Percentiles rank a stretch among this genome's conserved stretches.
Conservation (phyloP, 768 basidiomycete genomes). For the Pleurotus tuber-regium region DNA sequence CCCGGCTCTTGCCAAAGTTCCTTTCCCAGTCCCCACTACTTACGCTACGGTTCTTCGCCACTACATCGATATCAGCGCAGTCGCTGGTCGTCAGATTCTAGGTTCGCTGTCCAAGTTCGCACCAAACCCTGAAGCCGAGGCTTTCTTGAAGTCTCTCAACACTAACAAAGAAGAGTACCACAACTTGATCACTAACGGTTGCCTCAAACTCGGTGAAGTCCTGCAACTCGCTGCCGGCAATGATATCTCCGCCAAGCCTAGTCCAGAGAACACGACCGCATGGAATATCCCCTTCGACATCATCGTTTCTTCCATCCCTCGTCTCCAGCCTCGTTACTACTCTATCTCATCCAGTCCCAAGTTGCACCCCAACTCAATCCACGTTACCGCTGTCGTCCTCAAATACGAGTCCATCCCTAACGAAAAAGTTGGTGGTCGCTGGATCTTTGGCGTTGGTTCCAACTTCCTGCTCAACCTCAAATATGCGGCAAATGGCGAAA, state of each 20-base stretch:
- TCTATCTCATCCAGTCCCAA: constrained; percentile 99
- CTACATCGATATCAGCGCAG: constrained; percentile 95
- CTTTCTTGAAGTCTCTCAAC: constrained; percentile 71
- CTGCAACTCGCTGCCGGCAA: constrained; percentile 89
- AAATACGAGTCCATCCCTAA: constrained; percentile 76
- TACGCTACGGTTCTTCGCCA: constrained; percentile 91
- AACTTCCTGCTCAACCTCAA: constrained; percentile 96
- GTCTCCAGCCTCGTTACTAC: constrained; percentile 96
- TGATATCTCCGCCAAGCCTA: constrained; percentile 55
- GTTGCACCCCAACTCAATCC: constrained; percentile 82
- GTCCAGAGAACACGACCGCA: constrained; percentile 68
- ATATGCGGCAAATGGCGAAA: constrained; percentile 62
- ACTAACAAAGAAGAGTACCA: constrained; percentile 87
- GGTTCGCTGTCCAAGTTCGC: constrained; percentile 86
- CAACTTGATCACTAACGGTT: constrained; percentile 70
- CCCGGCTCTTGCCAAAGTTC: constrained; percentile 96
- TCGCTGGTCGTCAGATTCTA: constrained; percentile 92
- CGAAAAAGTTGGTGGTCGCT: constrained; percentile 52
- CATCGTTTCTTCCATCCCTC: constrained; percentile 89
- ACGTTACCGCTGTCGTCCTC: constrained; percentile 93
- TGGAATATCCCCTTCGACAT: constrained; percentile 98
- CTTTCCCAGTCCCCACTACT: constrained; percentile 97
- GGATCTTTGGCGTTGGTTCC: constrained; percentile 88
- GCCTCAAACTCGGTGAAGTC: constrained; percentile 91
- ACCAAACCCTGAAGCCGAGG: constrained; percentile 74